Conservation (phyloP, 495 filamentous ascomycete genomes). For the Daldinia decipiens region DNA sequence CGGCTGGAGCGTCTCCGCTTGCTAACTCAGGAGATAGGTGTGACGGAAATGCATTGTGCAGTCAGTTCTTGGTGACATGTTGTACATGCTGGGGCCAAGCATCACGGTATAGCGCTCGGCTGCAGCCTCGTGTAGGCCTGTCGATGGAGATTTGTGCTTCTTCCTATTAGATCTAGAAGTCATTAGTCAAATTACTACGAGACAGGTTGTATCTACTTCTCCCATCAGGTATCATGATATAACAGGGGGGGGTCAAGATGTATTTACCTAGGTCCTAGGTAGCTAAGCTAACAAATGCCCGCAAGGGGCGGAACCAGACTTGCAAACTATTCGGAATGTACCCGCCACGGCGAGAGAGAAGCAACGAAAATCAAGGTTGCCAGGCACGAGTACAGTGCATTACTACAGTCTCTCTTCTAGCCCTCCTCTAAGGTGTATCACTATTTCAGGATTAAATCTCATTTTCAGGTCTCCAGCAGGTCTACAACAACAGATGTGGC, state of each 20-base stretch:
- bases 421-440: conserved; percentile 10
- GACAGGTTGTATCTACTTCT: conserved; percentile 17
- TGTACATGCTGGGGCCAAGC: conserved; percentile 25
- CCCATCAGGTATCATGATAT: conserved; percentile 25
- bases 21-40: conserved; percentile 35
- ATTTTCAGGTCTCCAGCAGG: conserved; percentile 13
- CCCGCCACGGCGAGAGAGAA: conserved; percentile 19
- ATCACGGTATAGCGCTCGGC: conserved; percentile 19
- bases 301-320: conserved; percentile 43
- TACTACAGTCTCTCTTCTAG: conserved; percentile 24
- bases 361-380: conserved; percentile 16
- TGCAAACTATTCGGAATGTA: conserved; percentile 31
- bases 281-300: conserved; percentile 32
- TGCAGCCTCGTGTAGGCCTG: conserved; percentile 34
- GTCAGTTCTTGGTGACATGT: conserved; percentile 24
- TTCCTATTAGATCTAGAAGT: conserved; percentile 30
- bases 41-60: conserved; percentile 35
- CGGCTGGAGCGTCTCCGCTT: conserved; percentile 32
- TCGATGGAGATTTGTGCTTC: conserved; percentile 25
- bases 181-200: conserved; percentile 31
- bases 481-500: conserved; percentile 14
- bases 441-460: conserved; percentile 17
- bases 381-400: conserved; percentile 27
- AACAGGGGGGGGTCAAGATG: conserved; percentile 31
- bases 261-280: not conserved